Conservation (phyloP, 2,329 filamentous ascomycete genomes). For the Corinectria fuckeliana region DNA sequence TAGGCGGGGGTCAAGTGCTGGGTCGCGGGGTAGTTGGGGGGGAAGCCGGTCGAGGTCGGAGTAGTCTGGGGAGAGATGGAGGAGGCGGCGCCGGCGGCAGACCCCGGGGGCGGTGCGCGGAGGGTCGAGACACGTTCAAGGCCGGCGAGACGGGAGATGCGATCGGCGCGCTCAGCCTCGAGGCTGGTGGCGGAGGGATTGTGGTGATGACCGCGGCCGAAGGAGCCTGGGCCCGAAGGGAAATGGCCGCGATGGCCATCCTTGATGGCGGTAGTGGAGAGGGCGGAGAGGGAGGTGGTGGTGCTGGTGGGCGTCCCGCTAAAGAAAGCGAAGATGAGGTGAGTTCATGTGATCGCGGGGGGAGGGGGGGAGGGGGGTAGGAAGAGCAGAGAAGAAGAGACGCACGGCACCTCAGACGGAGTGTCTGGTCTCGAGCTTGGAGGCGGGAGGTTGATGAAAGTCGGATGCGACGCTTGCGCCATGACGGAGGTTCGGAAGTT, state of each 20-base stretch:
- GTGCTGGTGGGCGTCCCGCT: constrained; percentile 93
- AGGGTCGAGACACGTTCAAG: constrained; percentile 85
- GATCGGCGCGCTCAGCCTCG: constrained; percentile 91
- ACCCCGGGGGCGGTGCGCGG: constrained; percentile 55
- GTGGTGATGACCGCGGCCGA: constrained; percentile 64
- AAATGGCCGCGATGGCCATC: constrained; percentile 89
- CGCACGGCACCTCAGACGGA: constrained; percentile 89
- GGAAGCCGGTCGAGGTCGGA: constrained; percentile 56
- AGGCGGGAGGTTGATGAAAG: constrained; percentile 83
- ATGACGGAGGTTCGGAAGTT: no score
- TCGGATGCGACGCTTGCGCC: constrained; percentile 60
- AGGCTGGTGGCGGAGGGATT: constrained; percentile 72
- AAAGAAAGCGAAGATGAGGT: constrained; percentile 24
- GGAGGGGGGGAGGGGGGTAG: constrained; percentile 6
- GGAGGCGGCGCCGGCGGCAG: constrained; percentile 41
- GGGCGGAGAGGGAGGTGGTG: constrained; percentile 87
- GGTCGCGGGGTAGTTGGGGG: constrained; percentile 46
- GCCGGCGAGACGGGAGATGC: constrained; percentile 93
- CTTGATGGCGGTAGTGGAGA: constrained; percentile 95
- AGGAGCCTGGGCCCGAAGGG: constrained; percentile 59
- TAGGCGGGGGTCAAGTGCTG: constrained; percentile 68
- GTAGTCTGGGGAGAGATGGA: constrained; percentile 58
- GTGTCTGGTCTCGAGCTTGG: constrained; percentile 84
- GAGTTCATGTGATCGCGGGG: constrained; percentile 6
- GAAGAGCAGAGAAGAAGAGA: constrained; percentile 27